Evolutionary conservation across 805 yeast genomes (phyloP), one percentile per base, ranked within the genome.

Genomic region (Saccharomycopsis fodiens): DNA sequence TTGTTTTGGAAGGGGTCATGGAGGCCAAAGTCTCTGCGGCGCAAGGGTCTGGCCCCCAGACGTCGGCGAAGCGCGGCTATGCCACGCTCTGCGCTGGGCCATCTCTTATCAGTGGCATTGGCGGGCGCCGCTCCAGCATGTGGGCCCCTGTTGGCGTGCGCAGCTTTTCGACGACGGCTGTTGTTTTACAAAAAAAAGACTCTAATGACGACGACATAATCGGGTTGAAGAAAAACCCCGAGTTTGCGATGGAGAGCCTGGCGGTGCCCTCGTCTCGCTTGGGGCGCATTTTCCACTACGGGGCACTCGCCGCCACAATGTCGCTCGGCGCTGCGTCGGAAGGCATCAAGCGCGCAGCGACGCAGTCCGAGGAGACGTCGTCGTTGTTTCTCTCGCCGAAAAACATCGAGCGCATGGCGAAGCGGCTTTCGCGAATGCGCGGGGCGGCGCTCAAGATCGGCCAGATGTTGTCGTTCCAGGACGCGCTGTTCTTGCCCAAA

Each of bases 371-470:
- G 3, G 60, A 68, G 15, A 56, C 68, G 0, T 69, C 80, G 5
- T 63, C 74, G 1, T 59, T 87, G 37, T 68, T 94, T 1, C 68
- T 93, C 55, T 81, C 85, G 3, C 89, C 95, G 4, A 74, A 76
- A 15, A 93, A 91, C 61, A 79, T 93, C 36, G 96, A 91, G 56
- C 64, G 94, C 44, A 77, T 93, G 69, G 95, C 95, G 10, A 79
- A 78, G 55, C 88, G 87, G 61, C 78, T 93, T 55, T 78, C 93
- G 42, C 79, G 85, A 58, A 93, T 93, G 98, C 75, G 98, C 59
- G 98, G 98, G n/a, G 98, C 97, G 2, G 98, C 98, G 2, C 70
- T 93, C 59, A 93, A 93, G 59, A 75, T 93, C 46, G 98, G 98
- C n/a, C 98, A 93, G 65, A 78, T 93, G 83, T 67, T 93, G 63